phyloP scores from a whole-genome alignment of 2,329 filamentous ascomycete genomes.

The Alternaria sp. region DNA sequence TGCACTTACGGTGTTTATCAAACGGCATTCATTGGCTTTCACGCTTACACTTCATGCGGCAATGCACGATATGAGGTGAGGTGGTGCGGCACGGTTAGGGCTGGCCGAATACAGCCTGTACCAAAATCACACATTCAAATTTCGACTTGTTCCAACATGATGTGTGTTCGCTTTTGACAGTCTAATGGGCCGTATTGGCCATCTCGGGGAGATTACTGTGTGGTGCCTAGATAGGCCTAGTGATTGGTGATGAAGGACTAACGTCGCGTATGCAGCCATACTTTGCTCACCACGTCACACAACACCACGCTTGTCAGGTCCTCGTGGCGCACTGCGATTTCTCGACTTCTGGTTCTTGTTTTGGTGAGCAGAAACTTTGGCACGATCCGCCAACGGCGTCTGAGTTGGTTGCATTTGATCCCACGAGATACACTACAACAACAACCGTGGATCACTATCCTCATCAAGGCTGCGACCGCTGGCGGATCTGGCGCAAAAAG shows the following conservation, averaged over 20 bases:
- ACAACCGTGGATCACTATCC: neutral
- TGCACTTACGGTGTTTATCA: constrained; percentile 53
- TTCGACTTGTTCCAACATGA: constrained; percentile 42
- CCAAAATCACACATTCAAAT: constrained; percentile 53
- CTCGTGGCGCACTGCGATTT: constrained; percentile 30
- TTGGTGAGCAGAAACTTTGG: constrained; percentile 19
- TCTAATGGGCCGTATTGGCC: neutral
- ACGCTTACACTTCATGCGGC: constrained; percentile 49
- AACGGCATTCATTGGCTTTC: constrained; percentile 53
- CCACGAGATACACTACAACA: neutral
- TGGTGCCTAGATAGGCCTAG: constrained; percentile 15
- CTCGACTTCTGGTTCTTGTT: constrained; percentile 23
- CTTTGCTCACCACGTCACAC: constrained; percentile 48
- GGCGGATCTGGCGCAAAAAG: neutral
- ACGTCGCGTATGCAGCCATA: constrained; percentile 37
- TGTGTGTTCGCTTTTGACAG: constrained; percentile 1
- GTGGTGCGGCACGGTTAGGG: constrained; percentile 45
- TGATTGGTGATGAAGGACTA: constrained; percentile 33
- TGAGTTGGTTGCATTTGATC: constrained; percentile 4
- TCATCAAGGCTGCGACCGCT: neutral
- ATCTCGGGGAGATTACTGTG: constrained; percentile 3
- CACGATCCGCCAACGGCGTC: constrained; percentile 33
- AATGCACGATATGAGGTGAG: constrained; percentile 45
- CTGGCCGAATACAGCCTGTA: constrained; percentile 50
- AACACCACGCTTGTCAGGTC: constrained; percentile 27